Base-by-base conservation (phyloP, 192 early-diverging fungal genomes). In the Podila minutissima region DNA sequence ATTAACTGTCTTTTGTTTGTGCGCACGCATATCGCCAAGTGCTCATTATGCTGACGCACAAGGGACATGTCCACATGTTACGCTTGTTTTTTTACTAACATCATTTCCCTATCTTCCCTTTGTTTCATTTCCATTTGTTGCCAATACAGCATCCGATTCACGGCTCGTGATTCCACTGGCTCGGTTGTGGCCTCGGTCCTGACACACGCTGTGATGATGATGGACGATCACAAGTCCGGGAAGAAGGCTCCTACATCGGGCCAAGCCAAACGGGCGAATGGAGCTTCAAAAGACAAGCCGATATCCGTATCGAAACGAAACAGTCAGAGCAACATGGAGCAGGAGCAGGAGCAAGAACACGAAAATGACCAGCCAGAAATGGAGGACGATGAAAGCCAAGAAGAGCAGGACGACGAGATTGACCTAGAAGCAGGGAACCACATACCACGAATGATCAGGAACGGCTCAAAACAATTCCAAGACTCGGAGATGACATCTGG, bases 161-260 rank as follows among this genome's bases (percentile, higher is more conserved):
- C 77, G 55, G 77, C 77, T 15, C 67, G 57, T 22, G 77, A 81
- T 69, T 73, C 77, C 6, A 69, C 77, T 60, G 77, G 77, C 38
- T 66, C 67, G 19, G 37, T 38, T 5, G 59, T 81, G 55, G 77
- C 77, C 22, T 59, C 77, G 6, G 77, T 81, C 0, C 50, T 81
- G 49, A 81, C 66, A 15, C 62, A 81, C 62, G 66, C 77, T 19
- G 77, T 81, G 51, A 81, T 81, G 77, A 81, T 81, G 77, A 81
- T 81, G 77, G 77, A 81, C 62, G 77, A 81, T 49, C 77, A 81
- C 66, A 81, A 81, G 57, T 81, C 77, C 1, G 77, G 77, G 51
- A 81, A 81, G 62, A 64, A 55, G 35, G 57, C 62, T 7, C 59
- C 53, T 46, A 46, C 41, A 46, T 17, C 41, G 13, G 15, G 2